Evolutionary conservation across 257 asterid genomes (phyloP).

Genomic region (Solanum ahanhuiri): DNA sequence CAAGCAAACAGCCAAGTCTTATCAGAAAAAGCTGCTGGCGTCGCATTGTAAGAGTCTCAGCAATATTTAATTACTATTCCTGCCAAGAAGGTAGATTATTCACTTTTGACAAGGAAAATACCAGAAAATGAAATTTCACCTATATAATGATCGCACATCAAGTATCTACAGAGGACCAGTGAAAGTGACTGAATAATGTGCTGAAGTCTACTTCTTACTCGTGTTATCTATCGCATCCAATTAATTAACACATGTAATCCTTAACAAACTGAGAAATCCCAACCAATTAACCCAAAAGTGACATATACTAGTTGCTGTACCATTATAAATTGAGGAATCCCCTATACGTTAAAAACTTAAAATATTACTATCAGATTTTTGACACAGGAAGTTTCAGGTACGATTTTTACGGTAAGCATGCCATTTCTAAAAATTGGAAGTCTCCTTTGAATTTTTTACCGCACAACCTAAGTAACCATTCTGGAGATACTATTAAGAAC

Average conservation of each 20-base stretch:
- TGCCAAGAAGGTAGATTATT: background rate
- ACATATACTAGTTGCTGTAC: background rate
- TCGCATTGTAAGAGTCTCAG: background rate
- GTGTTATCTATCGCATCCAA: background rate
- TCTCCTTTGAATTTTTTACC: background rate
- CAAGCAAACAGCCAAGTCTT: background rate
- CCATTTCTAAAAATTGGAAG: background rate
- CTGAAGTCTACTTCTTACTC: background rate
- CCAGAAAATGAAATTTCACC: background rate
- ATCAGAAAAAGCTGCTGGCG: background rate
- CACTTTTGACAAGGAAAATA: background rate
- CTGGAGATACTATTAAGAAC: background rate
- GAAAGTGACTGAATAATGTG: background rate
- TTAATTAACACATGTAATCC: background rate
- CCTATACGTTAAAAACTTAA: background rate
- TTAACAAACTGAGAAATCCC: background rate
- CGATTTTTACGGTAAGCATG: background rate
- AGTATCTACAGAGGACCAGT: background rate
- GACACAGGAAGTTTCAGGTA: background rate
- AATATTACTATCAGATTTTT: background rate
- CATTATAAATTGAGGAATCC: background rate
- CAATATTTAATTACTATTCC: background rate
- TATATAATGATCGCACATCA: background rate
- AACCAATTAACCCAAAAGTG: background rate
- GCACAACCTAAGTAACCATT: background rate